These are phyloP conservation scores for Floccularia luteovirens DNA, from an alignment of 768 basidiomycete species.

Conservation along the genomic window DNA sequence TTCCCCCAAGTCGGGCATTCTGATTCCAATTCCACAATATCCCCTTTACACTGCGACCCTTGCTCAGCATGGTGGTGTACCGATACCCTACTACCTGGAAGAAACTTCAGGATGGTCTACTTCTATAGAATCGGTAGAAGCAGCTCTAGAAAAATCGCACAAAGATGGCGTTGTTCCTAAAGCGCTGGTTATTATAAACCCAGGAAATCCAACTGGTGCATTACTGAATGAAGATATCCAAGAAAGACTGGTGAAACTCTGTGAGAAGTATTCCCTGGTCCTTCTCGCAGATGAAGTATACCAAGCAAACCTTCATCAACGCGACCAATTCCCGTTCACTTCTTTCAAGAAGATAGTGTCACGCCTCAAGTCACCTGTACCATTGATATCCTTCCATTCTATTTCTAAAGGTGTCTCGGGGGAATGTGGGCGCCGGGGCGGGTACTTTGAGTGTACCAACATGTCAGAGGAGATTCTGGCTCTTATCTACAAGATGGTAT, in stretches of 20 bases:
- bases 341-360: conserved; percentile 90
- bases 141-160: conserved; percentile 58
- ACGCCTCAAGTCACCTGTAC: conserved; percentile 58
- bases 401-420: conserved; percentile 95
- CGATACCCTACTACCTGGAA: conserved; percentile 86
- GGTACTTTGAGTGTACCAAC: conserved; percentile 93
- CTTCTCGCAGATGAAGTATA: conserved; percentile 99
- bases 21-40: conserved; percentile 98
- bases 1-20: conserved; percentile 60
- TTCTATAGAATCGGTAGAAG: conserved; percentile 56
- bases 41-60: conserved; percentile 95
- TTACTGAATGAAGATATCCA: conserved; percentile 70
- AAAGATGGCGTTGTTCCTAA: conserved; percentile 59
- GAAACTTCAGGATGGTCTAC: conserved; percentile 82
- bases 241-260: conserved; percentile 70
- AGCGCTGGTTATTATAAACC: conserved; percentile 96
- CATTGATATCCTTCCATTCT: conserved; percentile 93
- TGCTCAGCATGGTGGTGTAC: conserved; percentile 72
- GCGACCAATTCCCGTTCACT: conserved; percentile 66
- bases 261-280: conserved; percentile 77
- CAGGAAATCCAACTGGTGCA: conserved; percentile 94
- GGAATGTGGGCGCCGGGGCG: conserved; percentile 95
- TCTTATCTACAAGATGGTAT: conserved; percentile 94
- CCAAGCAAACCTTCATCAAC: conserved; percentile 83
- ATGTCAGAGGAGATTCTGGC: conserved; percentile 33